Evolutionary conservation across 768 basidiomycete genomes (phyloP), one percentile per base, ranked within the genome.

Genomic region (Lactarius hengduanensis): DNA sequence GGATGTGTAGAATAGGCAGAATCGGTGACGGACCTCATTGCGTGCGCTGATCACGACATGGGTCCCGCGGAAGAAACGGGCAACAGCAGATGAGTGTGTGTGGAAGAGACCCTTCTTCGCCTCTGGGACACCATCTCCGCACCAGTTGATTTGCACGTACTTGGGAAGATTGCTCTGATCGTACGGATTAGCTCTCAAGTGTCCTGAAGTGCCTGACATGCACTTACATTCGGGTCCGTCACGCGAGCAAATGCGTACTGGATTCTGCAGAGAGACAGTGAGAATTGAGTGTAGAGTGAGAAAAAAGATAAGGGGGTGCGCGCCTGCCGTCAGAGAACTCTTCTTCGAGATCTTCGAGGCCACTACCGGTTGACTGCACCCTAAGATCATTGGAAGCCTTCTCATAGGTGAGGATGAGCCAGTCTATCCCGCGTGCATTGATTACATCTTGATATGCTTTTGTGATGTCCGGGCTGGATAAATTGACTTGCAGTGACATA

Each of bases 61-160:
- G 0, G 89, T 84, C 47, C 92, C 92, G 7, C 87, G 87, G 55
- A 98, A 81, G 76, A 90, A 96, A 64, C 80, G 85, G 50, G 88
- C 83, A 10, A 98, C 90, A 1, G 93, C 83, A 55, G 84, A 83
- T 8, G 94, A 86, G 76, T 98, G 96, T 9, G 87, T 89, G 73
- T 93, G 89, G 79, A 96, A 96, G 28, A 97, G 81, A 9, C 96
- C 96, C 76, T 98, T 98, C 77, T 92, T 90, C 22, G 82, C 81
- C 75, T 88, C 93, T 15, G 96, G 96, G 1, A 98, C 96, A 65
- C 96, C 96, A 73, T 96, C 96, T 54, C 96, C 96, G 71, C 94
- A 94, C 96, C 96, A 97, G 72, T 94, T 93, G 77, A 98, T 90
- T 73, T 96, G 92, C 18, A 98, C 94, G 68, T 96, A 93, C 79